Evolutionary conservation across 306 rosid species (phyloP), one percentile per base, ranked within the genome.

Genomic region (Morella rubra): DNA sequence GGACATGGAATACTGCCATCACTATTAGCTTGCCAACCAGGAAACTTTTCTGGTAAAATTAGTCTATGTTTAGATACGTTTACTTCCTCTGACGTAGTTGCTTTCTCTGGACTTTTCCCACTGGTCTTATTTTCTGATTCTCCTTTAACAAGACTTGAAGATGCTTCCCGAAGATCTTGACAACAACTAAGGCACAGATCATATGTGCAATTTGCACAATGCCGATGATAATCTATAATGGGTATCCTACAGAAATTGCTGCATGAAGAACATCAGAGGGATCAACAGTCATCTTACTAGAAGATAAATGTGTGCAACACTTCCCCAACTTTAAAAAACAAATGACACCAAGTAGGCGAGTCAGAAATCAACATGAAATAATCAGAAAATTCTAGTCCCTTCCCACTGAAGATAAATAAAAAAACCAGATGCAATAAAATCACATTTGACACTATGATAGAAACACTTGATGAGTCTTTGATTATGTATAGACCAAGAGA

Each of bases 241-340:
- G 99, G 98, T 86, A 92, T 87, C 86, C 99, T 87, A 75, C 99
- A 95, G 71, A 92, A 95, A 81, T 95, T 88, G 81, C 99, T 95
- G 93, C 86, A 80, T 67, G 80, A 71, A 71, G 82, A 83, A 83
- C 77, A 83, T 45, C 56, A 84, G 77, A 76, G 37, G 51, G 66
- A 82, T 73, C 42, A 22, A 32, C 40, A 3, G 66, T 46, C 54
- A 10, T 73, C 75, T 55, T 66, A 67, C 58, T 14, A 52, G 20
- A 72, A 44, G 46, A 72, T 15, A 66, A 42, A 12, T n/a, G 20
- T 22, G 52, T 54, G 27, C 59, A 58, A 67, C 13, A 65, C 61
- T 75, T 40, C 53, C 50, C 40, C 44, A 70, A 37, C 66, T 67
- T 15, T 51, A 74, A 41, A 69, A 44, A 46, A 59, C 16, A 82